Evolutionary conservation across 768 basidiomycete species (phyloP).

Genomic region (Vararia minispora): DNA sequence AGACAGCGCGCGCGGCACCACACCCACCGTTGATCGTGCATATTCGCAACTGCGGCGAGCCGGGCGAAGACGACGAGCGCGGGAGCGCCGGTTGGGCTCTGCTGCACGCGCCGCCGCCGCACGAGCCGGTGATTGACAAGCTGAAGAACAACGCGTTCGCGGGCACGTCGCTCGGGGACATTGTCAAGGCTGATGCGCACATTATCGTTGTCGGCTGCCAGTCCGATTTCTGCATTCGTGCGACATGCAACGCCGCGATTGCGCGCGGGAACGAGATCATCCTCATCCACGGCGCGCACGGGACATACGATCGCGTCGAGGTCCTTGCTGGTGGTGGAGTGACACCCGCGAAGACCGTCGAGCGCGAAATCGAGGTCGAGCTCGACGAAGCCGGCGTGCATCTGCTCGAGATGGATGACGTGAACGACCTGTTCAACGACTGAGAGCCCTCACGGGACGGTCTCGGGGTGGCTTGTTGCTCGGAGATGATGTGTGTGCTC

Average conservation of each 20-base stretch:
- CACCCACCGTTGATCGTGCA: constrained; percentile 47
- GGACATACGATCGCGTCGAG: constrained; percentile 57
- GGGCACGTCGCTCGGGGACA: constrained; percentile 39
- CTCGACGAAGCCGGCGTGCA: constrained; percentile 59
- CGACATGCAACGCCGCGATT: constrained; percentile 51
- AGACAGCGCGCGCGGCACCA: constrained; percentile 38
- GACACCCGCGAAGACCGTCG: constrained; percentile 40
- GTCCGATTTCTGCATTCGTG: constrained; percentile 45
- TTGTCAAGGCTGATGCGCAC: constrained; percentile 44
- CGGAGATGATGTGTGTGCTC: neutral
- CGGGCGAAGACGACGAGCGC: constrained; percentile 49
- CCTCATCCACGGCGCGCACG: constrained; percentile 53
- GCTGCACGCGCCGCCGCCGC: constrained; percentile 35
- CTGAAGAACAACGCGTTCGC: constrained; percentile 39
- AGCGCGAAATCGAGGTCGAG: constrained; percentile 52
- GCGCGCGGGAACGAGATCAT: constrained; percentile 56
- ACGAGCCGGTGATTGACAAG: constrained; percentile 54
- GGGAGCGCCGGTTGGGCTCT: constrained; percentile 50
- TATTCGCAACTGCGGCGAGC: constrained; percentile 54
- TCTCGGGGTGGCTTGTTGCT: neutral
- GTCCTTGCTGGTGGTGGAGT: constrained; percentile 44
- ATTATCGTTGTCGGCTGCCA: constrained; percentile 58
- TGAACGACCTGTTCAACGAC: constrained; percentile 46
- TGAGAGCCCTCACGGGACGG: too few relatives aligned
- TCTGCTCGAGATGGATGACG: constrained; percentile 56